phyloP scores from a whole-genome alignment of 352 stramenopile species.

The Phytophthora capsici region DNA sequence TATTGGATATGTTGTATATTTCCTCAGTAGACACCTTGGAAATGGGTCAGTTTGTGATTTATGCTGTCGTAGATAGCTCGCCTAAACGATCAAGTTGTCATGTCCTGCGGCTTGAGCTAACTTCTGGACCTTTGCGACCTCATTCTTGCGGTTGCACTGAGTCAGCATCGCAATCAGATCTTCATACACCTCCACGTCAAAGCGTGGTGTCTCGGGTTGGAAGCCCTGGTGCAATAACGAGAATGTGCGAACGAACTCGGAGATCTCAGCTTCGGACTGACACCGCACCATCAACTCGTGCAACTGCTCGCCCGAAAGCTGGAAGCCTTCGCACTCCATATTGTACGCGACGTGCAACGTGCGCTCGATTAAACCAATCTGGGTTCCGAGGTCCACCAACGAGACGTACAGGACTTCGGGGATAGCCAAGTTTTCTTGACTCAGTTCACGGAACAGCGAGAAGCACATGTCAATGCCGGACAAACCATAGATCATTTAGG shows the following conservation, averaged over 20 bases:
- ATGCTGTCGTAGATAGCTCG: too few relatives aligned
- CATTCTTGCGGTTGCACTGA: too few relatives aligned
- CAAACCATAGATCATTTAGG: too few relatives aligned
- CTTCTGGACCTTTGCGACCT: slow-evolving; percentile 47
- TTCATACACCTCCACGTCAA: slow-evolving; percentile 64
- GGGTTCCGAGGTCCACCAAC: slow-evolving; percentile 65
- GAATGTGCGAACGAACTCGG: slow-evolving; percentile 68
- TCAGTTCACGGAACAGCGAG: too few relatives aligned
- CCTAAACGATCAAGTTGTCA: too few relatives aligned
- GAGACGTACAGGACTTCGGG: slow-evolving; percentile 66
- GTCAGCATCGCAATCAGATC: slow-evolving; percentile 55
- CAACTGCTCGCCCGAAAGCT: slow-evolving; percentile 56
- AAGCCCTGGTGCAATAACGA: slow-evolving; percentile 66
- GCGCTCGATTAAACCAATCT: slow-evolving; percentile 64
- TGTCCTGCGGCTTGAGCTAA: slow-evolving; percentile 43
- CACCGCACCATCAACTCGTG: slow-evolving; percentile 55
- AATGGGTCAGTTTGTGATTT: too few relatives aligned
- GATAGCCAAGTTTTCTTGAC: slow-evolving; percentile 48
- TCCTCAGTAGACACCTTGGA: too few relatives aligned
- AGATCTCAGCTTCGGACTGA: slow-evolving; percentile 53
- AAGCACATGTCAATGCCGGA: too few relatives aligned
- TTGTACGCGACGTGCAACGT: slow-evolving; percentile 82
- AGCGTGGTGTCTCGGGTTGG: slow-evolving; percentile 42
- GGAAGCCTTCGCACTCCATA: slow-evolving; percentile 84
- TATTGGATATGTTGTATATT: too few relatives aligned